Evolutionary conservation across 2,329 filamentous ascomycete genomes (phyloP), one percentile per base, ranked within the genome.

Genomic region (Fusarium ramigenum): DNA sequence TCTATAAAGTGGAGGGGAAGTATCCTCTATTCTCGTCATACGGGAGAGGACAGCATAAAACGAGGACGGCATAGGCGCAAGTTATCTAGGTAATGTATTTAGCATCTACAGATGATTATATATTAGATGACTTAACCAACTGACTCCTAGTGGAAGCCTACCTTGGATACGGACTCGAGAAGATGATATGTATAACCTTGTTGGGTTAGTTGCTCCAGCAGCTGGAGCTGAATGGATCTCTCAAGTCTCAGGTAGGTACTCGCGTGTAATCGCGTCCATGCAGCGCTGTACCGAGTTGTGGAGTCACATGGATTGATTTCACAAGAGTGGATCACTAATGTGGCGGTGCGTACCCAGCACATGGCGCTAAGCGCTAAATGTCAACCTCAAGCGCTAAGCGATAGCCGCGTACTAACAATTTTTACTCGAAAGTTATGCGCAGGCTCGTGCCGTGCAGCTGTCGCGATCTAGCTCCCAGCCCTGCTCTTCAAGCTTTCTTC

Each of bases 381-480:
- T 12, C n/a, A 14, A 0, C 0, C 49, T 18, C 5, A 19, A 50
- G 75, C 75, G 65, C 37, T 53, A 75, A 66, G 63, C 72, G 65
- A 66, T 23, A 75, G 66, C 63, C 75, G 75, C 75, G 61, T 44
- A 47, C 67, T 56, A 63, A 47, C 65, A 67, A 52, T 53, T 67
- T 67, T 63, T 60, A 40, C 40, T 58, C 37, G 49, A 49, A 43
- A 47, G 50, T 59, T 66, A 67, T 62, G 60, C 66, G 60, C 59
- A 63, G 39, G 72, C 56, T 60, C 46, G 49, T 66, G 54, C 66
- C 44, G 53, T 66, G 54, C 66, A 73, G 72, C 72, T 58, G 65
- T 54, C 60, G 53, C 65, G 65, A 67, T 39, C 65, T 67, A 73
- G 69, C 60, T 69, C 75, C 73, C 61, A 73, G 54, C 52, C 60